Base-by-base conservation (phyloP, 331 rosid genomes). In the Malus hybrid region DNA sequence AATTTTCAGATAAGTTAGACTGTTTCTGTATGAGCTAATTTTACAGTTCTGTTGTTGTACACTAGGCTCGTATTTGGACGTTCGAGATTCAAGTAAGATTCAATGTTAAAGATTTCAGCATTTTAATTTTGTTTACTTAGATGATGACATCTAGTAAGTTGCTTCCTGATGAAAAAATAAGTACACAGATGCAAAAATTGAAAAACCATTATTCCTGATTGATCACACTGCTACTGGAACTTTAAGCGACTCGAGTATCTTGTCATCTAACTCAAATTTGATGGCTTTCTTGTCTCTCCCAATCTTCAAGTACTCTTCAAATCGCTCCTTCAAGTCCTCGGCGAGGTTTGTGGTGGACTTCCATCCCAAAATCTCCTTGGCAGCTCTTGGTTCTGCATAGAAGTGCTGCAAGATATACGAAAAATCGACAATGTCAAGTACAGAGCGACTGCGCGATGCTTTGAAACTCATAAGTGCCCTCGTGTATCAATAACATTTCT, bases 371-470 rank as follows among this genome's bases (percentile, higher is more conserved):
- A 92, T 87, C 1, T 80, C 89, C 81, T 87, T 83, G 28, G 97
- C 99, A 66, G 97, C 97, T 86, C 97, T 92, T 31, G 99, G 97
- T 65, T 94, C 97, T 4, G 99, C 93, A 65, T 90, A 92, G 84
- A 94, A 94, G 86, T 94, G 97, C 97, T 90, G 93, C 91, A 80
- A 72, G 63, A 76, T 36, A 61, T 71, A 76, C 5, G 9, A 59
- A 70, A 32, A 48, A 61, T 24, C 22, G 39, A 57, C 24, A 65
- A 9, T 24, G 69, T 70, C 76, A 48, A 28, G 34, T 50, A 31
- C 50, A 64, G 15, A 20, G 78, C 4, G 5, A 74, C 10, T 19
- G 32, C 31, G 19, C 0, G 7, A 73, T 2, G 11, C 18, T 14
- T 39, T 10, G 54, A 1, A 48, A 48, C 54, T 48, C 18, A 3